phyloP scores from a whole-genome alignment of 164 flowering plant genomes.

The Dillenia turbinata region DNA sequence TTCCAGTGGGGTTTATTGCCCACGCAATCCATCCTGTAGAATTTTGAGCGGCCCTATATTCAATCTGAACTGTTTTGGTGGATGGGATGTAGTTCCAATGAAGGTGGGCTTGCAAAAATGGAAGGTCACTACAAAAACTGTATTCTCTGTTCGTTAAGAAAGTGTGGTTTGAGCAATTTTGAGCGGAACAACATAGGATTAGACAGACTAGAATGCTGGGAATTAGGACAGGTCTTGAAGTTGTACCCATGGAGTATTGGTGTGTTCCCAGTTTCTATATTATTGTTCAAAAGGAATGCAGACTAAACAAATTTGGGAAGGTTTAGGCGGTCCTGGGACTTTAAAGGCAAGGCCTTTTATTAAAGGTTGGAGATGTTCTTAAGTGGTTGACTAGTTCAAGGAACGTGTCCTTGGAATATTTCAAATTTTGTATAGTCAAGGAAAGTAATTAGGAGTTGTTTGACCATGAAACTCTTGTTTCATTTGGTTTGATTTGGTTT shows the following conservation, averaged over 20 bases:
- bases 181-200: conserved; percentile 21
- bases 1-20: conserved; percentile 36
- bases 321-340: neutral
- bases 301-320: no score
- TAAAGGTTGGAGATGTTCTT: neutral
- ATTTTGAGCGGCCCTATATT: conserved; percentile 41
- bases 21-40: conserved; percentile 50
- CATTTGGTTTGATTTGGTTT: no score
- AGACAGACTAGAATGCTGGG: conserved; percentile 17
- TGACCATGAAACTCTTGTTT: conserved; percentile 4
- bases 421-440: neutral
- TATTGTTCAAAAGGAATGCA: no score
- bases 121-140: conserved; percentile 41
- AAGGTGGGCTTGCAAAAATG: conserved; percentile 33
- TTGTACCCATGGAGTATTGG: conserved; percentile 12
- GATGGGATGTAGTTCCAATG: conserved; percentile 43
- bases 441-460: neutral
- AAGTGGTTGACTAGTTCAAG: neutral
- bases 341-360: neutral
- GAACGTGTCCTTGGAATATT: neutral
- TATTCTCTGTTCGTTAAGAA: conserved; percentile 28
- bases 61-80: conserved; percentile 25
- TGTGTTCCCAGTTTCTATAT: no score
- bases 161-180: conserved; percentile 32
- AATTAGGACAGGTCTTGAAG: conserved; percentile 5